Evolutionary conservation across 2,329 filamentous ascomycete species (phyloP), one percentile per base, ranked within the genome.

Genomic region (Fusarium sp.): DNA sequence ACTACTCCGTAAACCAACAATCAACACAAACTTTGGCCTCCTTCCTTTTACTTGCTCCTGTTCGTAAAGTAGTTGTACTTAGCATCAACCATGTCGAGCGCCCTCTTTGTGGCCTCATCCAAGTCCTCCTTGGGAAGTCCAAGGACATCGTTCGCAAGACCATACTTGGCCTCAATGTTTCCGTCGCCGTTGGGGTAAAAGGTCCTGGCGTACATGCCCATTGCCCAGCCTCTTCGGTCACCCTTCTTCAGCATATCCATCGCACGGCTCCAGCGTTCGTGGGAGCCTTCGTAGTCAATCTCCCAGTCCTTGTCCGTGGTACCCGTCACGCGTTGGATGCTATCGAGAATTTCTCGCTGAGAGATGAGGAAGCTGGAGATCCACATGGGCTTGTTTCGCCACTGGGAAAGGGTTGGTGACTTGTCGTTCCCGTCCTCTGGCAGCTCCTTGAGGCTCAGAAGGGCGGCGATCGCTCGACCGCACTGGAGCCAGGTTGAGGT

Each of bases 321-420:
- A 0, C 86, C 86, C 0, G 89, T 88, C 14, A 90, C 90, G 1
- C 89, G 87, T 73, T 90, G 86, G 10, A 91, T 79, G 29, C 86
- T 87, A 42, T 88, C 87, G 66, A 93, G 86, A 84, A 93, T 93
- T 20, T 93, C 91, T 14, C 85, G 84, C 79, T 93, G 92, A 60
- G 82, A 89, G 65, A 92, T 71, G 6, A 82, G 79, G 82, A 92
- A 93, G 62, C 88, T 90, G 16, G 83, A 84, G 22, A 91, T 75
- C 72, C 85, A 89, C 7, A 91, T 75, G 1, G 76, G 72, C 61
- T 85, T 84, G 79, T 91, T 89, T 13, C 73, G 65, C 77, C 77
- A 79, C 1, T 69, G 22, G 78, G 74, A 73, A 77, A 80, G 34
- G 78, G 83, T 72, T 11, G 67, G 37, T 0, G 87, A 77, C 50